Conservation (phyloP, 2,329 filamentous ascomycete genomes). For the Harringtonia lauricola region DNA sequence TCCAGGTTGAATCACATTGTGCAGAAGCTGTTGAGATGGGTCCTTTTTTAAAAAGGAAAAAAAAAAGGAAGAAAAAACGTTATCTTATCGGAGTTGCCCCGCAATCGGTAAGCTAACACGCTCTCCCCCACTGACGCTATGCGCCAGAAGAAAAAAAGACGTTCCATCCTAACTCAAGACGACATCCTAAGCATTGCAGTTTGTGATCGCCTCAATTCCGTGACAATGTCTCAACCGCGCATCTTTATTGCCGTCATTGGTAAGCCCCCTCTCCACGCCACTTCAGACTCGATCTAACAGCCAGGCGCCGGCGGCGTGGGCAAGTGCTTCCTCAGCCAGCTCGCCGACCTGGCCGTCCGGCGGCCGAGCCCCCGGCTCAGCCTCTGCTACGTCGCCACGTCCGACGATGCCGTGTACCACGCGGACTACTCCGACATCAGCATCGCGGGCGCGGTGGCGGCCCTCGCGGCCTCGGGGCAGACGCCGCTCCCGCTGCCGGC, state of each 20-base stretch:
- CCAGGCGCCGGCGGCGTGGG: constrained; percentile 87
- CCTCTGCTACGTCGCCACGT: constrained; percentile 78
- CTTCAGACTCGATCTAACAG: not conserved
- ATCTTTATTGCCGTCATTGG: constrained; percentile 32
- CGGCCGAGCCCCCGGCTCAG: constrained; percentile 59
- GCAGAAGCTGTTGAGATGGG: no score
- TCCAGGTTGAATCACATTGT: no score
- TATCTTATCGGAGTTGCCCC: not conserved
- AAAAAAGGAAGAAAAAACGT: no score
- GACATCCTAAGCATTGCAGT: no score
- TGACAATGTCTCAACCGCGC: constrained; percentile 33
- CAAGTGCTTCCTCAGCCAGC: constrained; percentile 78
- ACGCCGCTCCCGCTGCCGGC: constrained; percentile 57
- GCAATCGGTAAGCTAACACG: no score
- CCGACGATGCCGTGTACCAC: constrained; percentile 70
- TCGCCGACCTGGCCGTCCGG: constrained; percentile 55
- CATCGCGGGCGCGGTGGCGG: constrained; percentile 31
- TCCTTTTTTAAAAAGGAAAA: no score
- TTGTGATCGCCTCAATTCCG: not conserved
- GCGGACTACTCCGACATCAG: constrained; percentile 56
- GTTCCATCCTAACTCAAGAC: no score
- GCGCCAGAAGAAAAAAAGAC: no score
- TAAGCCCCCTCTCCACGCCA: constrained; percentile 1
- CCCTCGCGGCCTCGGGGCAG: constrained; percentile 52
- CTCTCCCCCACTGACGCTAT: no score